Percentiles rank a stretch among this genome's conserved stretches.
phyloP scores from a whole-genome alignment of 2,329 filamentous ascomycete genomes.

The Aureobasidium pullulans region DNA sequence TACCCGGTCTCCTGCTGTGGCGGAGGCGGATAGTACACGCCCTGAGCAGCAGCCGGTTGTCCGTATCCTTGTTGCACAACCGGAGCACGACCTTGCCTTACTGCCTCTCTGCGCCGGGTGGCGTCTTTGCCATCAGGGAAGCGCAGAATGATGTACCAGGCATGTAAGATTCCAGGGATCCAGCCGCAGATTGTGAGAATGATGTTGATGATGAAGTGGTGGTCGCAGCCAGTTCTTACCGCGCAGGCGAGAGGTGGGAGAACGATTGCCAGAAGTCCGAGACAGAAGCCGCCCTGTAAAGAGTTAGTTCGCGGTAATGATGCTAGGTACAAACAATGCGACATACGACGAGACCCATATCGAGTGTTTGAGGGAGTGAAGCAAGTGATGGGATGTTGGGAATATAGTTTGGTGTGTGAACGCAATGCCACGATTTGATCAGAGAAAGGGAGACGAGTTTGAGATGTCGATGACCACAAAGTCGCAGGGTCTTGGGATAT shows the following conservation, averaged over 20 bases:
- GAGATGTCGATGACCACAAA: no score
- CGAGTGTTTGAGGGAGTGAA: no score
- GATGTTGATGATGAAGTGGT: constrained; percentile 84
- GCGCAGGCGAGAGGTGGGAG: constrained; percentile 84
- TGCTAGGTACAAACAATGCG: no score
- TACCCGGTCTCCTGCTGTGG: neutral
- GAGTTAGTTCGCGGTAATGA: neutral
- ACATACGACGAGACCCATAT: neutral
- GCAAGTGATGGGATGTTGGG: neutral
- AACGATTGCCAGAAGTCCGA: constrained; percentile 65
- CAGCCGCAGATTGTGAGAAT: constrained; percentile 58
- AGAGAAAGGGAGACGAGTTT: no score
- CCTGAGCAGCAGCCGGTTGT: neutral
- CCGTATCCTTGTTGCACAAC: neutral
- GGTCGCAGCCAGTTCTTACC: constrained; percentile 78
- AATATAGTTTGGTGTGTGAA: neutral
- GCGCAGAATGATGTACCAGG: constrained; percentile 15
- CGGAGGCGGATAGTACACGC: neutral
- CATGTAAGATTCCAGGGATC: constrained; percentile 11
- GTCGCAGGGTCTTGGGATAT: neutral
- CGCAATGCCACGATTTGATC: neutral
- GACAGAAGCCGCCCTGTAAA: constrained; percentile 14
- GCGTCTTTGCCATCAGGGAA: constrained; percentile 3
- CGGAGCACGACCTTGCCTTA: neutral
- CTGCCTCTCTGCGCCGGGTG: neutral